phyloP scores from a whole-genome alignment of 1,139 yeast species.

The Kurtzmaniella quercitrusa region DNA sequence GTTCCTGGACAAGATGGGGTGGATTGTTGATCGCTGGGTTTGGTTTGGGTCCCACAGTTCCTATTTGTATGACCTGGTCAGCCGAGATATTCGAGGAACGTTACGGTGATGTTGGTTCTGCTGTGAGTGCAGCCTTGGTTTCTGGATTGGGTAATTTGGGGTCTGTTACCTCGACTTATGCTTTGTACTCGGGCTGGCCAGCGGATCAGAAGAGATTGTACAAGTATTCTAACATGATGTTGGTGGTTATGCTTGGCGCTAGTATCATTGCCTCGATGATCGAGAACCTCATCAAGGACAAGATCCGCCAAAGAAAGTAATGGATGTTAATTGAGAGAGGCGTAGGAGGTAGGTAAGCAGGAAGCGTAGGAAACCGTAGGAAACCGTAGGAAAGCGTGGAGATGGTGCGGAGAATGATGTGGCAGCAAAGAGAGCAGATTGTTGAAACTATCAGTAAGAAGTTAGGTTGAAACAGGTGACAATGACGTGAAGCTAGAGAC shows the following conservation, averaged over 20 bases:
- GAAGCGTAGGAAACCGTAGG: no score
- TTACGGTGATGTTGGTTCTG: conserved; percentile 83
- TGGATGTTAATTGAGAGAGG: not conserved
- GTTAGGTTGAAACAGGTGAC: no score
- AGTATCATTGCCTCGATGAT: conserved; percentile 52
- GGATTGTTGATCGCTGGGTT: conserved; percentile 80
- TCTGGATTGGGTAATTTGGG: conserved; percentile 87
- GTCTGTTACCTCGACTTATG: conserved; percentile 80
- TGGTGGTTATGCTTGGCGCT: conserved; percentile 70
- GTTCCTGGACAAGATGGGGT: conserved; percentile 72
- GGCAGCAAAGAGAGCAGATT: no score
- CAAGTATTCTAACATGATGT: conserved; percentile 76
- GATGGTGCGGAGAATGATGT: not conserved
- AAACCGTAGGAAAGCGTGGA: no score
- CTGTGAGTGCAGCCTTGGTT: conserved; percentile 77
- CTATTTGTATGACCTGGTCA: conserved; percentile 83
- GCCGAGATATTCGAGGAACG: conserved; percentile 68
- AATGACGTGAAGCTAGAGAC: no score
- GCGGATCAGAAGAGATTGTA: conserved; percentile 60
- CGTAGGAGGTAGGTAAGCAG: not conserved
- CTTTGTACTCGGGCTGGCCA: conserved; percentile 85
- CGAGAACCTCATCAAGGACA: conserved; percentile 28
- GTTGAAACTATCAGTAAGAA: no score
- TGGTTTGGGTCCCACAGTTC: conserved; percentile 89
- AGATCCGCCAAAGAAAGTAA: conserved; percentile 6